These are phyloP conservation scores for Caryopteris hybrid DNA, from an alignment of 305 asterid species.

Conservation along the genomic window DNA sequence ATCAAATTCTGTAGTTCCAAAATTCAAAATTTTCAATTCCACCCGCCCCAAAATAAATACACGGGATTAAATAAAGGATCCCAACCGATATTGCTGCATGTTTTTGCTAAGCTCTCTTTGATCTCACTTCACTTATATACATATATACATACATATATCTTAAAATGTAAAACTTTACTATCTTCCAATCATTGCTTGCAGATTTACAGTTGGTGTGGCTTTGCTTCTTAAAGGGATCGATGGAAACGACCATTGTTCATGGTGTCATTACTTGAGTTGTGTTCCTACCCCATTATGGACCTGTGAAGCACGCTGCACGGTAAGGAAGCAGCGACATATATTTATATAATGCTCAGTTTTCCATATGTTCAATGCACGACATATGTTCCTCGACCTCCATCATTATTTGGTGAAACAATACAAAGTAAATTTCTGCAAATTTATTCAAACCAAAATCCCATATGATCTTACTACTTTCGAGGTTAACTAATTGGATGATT, in stretches of 20 bases:
- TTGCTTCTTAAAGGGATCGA: slow-evolving; percentile 57
- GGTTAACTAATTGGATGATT: not conserved
- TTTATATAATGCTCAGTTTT: not conserved
- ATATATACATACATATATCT: not conserved
- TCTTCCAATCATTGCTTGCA: not conserved
- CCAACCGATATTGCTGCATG: no score
- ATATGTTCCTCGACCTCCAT: not conserved
- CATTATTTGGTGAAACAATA: no score
- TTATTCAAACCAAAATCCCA: no score
- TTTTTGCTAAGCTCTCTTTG: no score
- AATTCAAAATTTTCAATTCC: no score
- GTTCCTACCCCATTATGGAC: slow-evolving; percentile 83
- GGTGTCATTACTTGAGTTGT: slow-evolving; percentile 91
- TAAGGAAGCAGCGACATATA: slow-evolving; percentile 10
- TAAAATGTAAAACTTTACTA: not conserved
- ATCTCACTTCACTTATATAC: no score
- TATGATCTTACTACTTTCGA: no score
- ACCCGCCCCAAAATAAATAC: no score
- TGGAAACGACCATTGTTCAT: slow-evolving; percentile 80
- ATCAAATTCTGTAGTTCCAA: no score
- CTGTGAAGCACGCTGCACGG: slow-evolving; percentile 68
- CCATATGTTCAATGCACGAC: not conserved
- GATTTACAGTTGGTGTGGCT: slow-evolving; percentile 40
- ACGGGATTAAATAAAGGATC: no score
- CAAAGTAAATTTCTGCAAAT: no score